These are phyloP conservation scores for Hyphopichia buzzinii DNA, from an alignment of 1,139 yeast species.

Conservation along the genomic window DNA sequence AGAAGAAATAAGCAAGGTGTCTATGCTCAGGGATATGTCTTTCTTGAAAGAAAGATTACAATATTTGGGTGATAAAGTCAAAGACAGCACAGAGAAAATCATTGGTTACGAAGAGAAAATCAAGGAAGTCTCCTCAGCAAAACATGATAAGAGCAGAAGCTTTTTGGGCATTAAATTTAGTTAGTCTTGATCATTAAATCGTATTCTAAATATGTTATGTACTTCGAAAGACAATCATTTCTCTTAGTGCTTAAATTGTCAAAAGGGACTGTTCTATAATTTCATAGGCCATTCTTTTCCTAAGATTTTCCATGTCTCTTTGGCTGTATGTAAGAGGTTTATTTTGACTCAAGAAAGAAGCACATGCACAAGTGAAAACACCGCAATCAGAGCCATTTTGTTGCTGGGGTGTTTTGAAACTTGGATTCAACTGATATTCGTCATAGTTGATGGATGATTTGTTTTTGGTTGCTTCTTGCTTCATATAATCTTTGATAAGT, in stretches of 20 bases:
- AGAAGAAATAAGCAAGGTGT: constrained; percentile 63
- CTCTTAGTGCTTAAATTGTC: too few relatives aligned
- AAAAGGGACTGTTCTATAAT: constrained; percentile 19
- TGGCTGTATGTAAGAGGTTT: constrained; percentile 56
- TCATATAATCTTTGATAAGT: constrained; percentile 58
- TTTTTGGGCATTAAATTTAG: constrained; percentile 11
- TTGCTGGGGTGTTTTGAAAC: constrained; percentile 73
- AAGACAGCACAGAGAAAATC: constrained; percentile 50
- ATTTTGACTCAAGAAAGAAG: constrained; percentile 55
- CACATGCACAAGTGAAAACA: constrained; percentile 83
- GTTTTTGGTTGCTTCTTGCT: constrained; percentile 50
- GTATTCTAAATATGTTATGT: neutral
- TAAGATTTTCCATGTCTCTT: constrained; percentile 64
- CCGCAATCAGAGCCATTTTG: constrained; percentile 94
- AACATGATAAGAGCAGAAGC: constrained; percentile 4
- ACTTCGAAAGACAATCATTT: too few relatives aligned
- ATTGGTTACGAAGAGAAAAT: constrained; percentile 35
- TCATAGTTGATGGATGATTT: constrained; percentile 33
- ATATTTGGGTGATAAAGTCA: constrained; percentile 66
- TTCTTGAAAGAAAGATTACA: constrained; percentile 56
- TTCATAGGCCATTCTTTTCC: constrained; percentile 69
- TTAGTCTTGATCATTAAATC: neutral
- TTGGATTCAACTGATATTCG: constrained; percentile 30
- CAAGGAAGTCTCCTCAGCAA: constrained; percentile 14
- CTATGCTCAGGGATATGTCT: constrained; percentile 45